Conservation (phyloP, 768 basidiomycete species). For the Hortiboletus campestris region DNA sequence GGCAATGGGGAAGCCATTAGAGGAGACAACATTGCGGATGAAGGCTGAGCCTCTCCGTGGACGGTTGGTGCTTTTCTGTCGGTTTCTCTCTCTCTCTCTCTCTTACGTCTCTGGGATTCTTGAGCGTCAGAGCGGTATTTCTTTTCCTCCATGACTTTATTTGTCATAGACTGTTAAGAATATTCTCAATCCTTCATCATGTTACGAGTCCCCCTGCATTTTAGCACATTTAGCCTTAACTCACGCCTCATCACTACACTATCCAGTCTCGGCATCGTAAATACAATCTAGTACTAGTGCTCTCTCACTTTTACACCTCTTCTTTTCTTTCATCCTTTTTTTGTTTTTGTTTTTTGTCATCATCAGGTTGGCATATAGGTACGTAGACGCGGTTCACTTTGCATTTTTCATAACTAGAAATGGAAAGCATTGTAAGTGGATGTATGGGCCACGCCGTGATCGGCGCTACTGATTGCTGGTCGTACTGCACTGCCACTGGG, state of each 20-base stretch:
- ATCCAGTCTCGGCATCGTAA: slow-evolving; percentile 27
- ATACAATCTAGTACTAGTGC: slow-evolving; percentile 25
- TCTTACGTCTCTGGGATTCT: not conserved
- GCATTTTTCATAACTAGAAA: slow-evolving; percentile 13
- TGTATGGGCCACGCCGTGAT: not conserved
- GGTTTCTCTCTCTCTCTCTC: not conserved
- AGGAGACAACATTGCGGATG: slow-evolving; percentile 19
- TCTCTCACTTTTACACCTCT: not conserved
- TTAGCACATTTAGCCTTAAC: slow-evolving; percentile 15
- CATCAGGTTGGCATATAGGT: slow-evolving; percentile 18
- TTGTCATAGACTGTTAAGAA: slow-evolving; percentile 16
- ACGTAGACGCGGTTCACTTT: slow-evolving; percentile 11
- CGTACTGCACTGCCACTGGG: too few species aligned
- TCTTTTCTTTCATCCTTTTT: not conserved
- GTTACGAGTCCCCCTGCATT: slow-evolving; percentile 18
- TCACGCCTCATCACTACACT: slow-evolving; percentile 21
- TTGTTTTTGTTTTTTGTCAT: slow-evolving; percentile 4
- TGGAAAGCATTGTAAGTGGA: slow-evolving; percentile 8
- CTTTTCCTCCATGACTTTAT: not conserved
- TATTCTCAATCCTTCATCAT: slow-evolving; percentile 8
- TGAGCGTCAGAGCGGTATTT: not conserved
- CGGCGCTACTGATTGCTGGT: too few species aligned
- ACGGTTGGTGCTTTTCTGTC: slow-evolving; percentile 11
- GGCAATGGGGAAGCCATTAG: slow-evolving; percentile 15
- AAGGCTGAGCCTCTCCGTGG: slow-evolving; percentile 32